Conservation (phyloP, 441 rosid genomes). For the Macaranga tanarius region DNA sequence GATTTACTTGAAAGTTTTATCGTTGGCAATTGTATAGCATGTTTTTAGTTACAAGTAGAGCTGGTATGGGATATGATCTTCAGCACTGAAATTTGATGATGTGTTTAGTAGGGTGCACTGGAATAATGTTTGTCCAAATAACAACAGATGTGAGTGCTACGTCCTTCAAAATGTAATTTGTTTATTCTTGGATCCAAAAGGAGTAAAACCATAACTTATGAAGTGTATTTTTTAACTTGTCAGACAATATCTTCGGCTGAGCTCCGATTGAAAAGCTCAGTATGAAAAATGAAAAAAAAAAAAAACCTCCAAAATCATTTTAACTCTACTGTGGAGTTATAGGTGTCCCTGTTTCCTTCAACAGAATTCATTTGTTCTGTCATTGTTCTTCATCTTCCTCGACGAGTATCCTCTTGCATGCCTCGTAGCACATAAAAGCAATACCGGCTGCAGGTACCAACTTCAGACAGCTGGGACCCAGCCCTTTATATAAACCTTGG, state of each 20-base stretch:
- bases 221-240: not conserved
- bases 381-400: constrained; percentile 55
- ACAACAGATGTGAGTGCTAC: not conserved
- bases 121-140: not conserved
- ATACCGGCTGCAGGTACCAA: constrained; percentile 99
- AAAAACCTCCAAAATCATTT: not conserved
- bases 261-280: not conserved
- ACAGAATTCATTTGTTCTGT: not conserved
- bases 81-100: too few species aligned
- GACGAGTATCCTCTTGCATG: constrained; percentile 79
- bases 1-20: not conserved
- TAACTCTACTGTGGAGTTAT: not conserved
- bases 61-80: not conserved
- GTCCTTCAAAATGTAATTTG: not conserved
- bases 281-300: not conserved
- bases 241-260: not conserved
- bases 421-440: constrained; percentile 98
- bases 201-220: not conserved
- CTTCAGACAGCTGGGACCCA: constrained; percentile 98
- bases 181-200: not conserved
- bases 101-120: too few species aligned
- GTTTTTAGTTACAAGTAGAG: not conserved
- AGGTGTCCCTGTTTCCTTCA: not conserved
- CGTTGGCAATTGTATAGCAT: not conserved
- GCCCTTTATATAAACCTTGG: constrained; percentile 77